Conservation (phyloP, 2,329 filamentous ascomycete genomes). For the Ceratocystis lukuohia region DNA sequence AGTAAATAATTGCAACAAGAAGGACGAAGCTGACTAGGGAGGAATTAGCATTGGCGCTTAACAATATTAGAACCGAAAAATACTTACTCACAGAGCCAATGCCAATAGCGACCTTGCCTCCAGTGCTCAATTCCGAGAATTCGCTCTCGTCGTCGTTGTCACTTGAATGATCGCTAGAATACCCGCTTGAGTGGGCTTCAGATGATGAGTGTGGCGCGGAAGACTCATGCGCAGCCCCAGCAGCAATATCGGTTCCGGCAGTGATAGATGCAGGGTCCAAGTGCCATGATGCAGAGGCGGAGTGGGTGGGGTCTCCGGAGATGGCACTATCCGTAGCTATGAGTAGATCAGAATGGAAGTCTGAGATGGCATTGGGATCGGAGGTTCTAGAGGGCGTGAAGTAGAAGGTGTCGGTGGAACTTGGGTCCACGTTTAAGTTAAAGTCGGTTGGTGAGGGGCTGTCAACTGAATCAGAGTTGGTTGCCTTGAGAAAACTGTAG, state of each 20-base stretch:
- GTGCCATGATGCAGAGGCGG: not conserved
- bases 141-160: too few relatives aligned
- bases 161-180: not conserved
- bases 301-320: not conserved
- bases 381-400: not conserved
- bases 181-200: not conserved
- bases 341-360: not conserved
- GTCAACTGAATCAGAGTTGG: not conserved
- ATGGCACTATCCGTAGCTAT: not conserved
- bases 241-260: not conserved
- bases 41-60: not conserved
- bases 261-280: not conserved
- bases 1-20: not conserved
- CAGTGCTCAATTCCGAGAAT: not conserved
- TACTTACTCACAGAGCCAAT: constrained; percentile 11
- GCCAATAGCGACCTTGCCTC: constrained; percentile 8
- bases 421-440: not conserved
- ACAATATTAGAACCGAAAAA: not conserved
- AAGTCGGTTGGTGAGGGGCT: not conserved
- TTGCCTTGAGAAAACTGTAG: not conserved
- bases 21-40: constrained; percentile 3
- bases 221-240: not conserved
- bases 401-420: not conserved
- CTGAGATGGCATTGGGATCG: not conserved
- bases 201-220: not conserved